Conservation (phyloP, 106 monocot species). For the Acorus calamus region DNA sequence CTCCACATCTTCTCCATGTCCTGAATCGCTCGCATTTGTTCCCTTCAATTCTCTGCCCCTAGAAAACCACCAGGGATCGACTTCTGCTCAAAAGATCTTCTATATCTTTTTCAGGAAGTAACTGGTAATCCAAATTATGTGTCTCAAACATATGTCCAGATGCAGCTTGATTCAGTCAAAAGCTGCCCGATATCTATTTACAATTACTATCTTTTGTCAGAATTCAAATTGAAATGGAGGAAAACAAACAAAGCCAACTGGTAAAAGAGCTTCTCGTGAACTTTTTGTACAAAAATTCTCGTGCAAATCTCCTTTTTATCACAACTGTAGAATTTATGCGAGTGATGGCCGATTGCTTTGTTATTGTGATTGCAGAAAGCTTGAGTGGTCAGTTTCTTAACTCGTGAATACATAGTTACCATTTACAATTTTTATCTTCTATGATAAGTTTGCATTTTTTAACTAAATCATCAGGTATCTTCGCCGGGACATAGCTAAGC, state of each 20-base stretch:
- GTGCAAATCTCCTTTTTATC: conserved; percentile 94
- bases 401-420: too few species aligned
- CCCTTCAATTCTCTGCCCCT: too few species aligned
- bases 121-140: conserved; percentile 35
- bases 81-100: conserved; percentile 26
- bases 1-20: too few species aligned
- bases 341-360: conserved; percentile 92
- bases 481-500: conserved; percentile 57
- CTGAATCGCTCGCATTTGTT: too few species aligned
- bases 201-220: conserved; percentile 66
- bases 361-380: conserved; percentile 89
- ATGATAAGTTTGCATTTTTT: not conserved
- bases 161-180: conserved; percentile 23
- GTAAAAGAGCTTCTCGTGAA: conserved; percentile 63
- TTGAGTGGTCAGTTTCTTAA: conserved; percentile 63
- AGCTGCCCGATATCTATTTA: conserved; percentile 60
- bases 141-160: conserved; percentile 47
- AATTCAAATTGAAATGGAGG: conserved; percentile 48
- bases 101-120: conserved; percentile 40
- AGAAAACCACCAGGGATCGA: too few species aligned
- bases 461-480: conserved; percentile 49
- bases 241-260: conserved; percentile 18
- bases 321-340: conserved; percentile 93
- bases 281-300: conserved; percentile 91
- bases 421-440: not conserved